Evolutionary conservation across 768 basidiomycete genomes (phyloP).

Genomic region (Amanita polypyramis): DNA sequence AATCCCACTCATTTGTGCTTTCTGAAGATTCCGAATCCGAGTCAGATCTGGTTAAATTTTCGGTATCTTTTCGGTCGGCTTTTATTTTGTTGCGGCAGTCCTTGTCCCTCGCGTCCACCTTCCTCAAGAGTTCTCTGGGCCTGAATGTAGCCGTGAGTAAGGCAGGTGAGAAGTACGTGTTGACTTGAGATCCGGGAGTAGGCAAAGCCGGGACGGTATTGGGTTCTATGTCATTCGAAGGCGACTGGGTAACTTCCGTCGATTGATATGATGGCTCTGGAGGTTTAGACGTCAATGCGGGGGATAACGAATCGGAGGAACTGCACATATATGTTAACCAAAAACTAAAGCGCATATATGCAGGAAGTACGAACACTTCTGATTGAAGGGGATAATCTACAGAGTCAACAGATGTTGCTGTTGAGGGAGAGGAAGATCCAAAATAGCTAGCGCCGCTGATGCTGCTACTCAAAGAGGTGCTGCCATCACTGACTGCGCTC

Average conservation of each 20-base stretch:
- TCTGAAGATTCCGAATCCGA: conserved; percentile 1
- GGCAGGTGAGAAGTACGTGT: conserved; percentile 17
- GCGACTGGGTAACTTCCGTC: conserved; percentile 4
- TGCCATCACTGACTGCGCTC: neutral
- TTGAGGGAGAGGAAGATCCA: neutral
- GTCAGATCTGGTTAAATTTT: conserved; percentile 4
- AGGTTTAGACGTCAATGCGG: neutral
- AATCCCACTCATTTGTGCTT: conserved; percentile 42
- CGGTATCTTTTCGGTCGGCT: conserved; percentile 2
- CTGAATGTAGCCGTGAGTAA: conserved; percentile 43
- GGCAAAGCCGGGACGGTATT: conserved; percentile 13
- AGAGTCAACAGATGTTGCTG: neutral
- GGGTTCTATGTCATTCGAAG: conserved; percentile 11
- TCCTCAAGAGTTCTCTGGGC: conserved; percentile 31
- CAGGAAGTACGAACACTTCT: neutral
- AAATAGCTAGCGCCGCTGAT: conserved; percentile 1
- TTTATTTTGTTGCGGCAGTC: neutral
- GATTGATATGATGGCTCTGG: neutral
- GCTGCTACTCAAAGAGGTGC: neutral
- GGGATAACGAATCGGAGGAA: neutral
- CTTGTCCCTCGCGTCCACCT: conserved; percentile 10
- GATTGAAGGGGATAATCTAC: neutral
- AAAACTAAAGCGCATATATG: neutral
- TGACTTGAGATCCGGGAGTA: conserved; percentile 12
- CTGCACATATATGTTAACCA: neutral